Conservation (phyloP, 768 basidiomycete species). For the Termitomyces sp. region DNA sequence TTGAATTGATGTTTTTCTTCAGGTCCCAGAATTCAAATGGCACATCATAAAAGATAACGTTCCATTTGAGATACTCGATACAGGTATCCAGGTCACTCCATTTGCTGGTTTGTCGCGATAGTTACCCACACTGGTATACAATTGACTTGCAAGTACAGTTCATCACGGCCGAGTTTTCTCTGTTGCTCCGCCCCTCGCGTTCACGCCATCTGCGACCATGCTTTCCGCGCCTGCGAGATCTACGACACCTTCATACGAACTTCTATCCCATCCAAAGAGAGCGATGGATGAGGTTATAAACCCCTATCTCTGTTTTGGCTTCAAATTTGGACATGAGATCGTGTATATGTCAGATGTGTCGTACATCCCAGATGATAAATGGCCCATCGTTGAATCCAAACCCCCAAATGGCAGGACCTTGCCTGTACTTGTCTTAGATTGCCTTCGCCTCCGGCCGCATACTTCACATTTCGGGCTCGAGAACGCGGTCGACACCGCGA, state of each 20-base stretch:
- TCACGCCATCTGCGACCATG: slow-evolving; percentile 33
- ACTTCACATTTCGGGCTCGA: slow-evolving; percentile 80
- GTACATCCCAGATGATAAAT: slow-evolving; percentile 71
- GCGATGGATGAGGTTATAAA: slow-evolving; percentile 33
- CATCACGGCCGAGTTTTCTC: slow-evolving; percentile 74
- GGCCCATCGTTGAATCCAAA: slow-evolving; percentile 44
- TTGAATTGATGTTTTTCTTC: not conserved
- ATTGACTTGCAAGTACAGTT: slow-evolving; percentile 38
- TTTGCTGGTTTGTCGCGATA: slow-evolving; percentile 51
- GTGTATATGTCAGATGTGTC: slow-evolving; percentile 85
- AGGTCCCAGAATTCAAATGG: slow-evolving; percentile 85
- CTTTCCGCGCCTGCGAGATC: slow-evolving; percentile 35
- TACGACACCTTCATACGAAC: slow-evolving; percentile 27
- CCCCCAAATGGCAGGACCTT: slow-evolving; percentile 25
- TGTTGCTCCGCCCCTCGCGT: slow-evolving; percentile 32
- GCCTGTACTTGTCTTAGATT: slow-evolving; percentile 74
- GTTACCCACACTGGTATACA: not conserved
- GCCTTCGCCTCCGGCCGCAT: slow-evolving; percentile 62
- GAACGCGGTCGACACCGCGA: slow-evolving; percentile 55
- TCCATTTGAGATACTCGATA: slow-evolving; percentile 66
- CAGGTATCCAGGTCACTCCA: slow-evolving; percentile 62
- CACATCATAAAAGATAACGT: slow-evolving; percentile 71
- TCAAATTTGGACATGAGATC: slow-evolving; percentile 63
- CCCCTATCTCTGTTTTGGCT: slow-evolving; percentile 71
- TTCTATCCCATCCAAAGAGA: slow-evolving; percentile 6